These are phyloP conservation scores for Pyricularia sp. DNA, from an alignment of 2,329 filamentous ascomycete species.

Conservation along the genomic window DNA sequence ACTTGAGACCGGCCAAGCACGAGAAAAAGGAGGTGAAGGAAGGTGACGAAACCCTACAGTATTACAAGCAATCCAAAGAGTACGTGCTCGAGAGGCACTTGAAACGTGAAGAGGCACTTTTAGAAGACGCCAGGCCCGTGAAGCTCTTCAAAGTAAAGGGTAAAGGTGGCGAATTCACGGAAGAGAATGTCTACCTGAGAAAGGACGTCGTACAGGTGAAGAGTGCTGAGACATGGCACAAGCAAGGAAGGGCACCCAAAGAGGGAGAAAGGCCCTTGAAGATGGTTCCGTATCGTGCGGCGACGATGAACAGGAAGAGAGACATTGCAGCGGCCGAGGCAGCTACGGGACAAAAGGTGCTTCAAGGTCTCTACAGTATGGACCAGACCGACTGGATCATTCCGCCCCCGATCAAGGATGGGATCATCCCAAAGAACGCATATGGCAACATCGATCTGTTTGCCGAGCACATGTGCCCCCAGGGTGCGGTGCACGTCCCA, in stretches of 20 bases:
- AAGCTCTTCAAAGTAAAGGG: conserved; percentile 66
- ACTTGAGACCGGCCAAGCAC: conserved; percentile 62
- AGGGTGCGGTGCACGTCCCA: conserved; percentile 72
- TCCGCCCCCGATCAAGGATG: conserved; percentile 73
- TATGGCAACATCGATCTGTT: conserved; percentile 98
- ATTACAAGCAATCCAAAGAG: conserved; percentile 77
- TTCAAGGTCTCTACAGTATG: conserved; percentile 75
- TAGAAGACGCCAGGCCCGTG: conserved; percentile 57
- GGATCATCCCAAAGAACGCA: conserved; percentile 83
- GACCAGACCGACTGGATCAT: conserved; percentile 96
- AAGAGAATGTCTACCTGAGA: conserved; percentile 73
- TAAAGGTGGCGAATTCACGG: conserved; percentile 63
- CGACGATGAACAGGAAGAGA: conserved; percentile 76
- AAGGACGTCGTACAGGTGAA: conserved; percentile 78
- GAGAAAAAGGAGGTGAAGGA: conserved; percentile 67
- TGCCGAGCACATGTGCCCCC: conserved; percentile 83
- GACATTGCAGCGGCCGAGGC: conserved; percentile 83
- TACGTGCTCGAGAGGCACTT: conserved; percentile 81
- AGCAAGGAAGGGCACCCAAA: conserved; percentile 75
- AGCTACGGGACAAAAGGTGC: conserved; percentile 69
- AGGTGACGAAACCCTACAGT: conserved; percentile 74
- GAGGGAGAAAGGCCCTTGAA: conserved; percentile 70
- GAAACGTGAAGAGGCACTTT: conserved; percentile 82
- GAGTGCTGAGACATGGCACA: conserved; percentile 94
- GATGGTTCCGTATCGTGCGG: conserved; percentile 79